Evolutionary conservation across 331 rosid genomes (phyloP).

Genomic region (Acacia pycnantha): DNA sequence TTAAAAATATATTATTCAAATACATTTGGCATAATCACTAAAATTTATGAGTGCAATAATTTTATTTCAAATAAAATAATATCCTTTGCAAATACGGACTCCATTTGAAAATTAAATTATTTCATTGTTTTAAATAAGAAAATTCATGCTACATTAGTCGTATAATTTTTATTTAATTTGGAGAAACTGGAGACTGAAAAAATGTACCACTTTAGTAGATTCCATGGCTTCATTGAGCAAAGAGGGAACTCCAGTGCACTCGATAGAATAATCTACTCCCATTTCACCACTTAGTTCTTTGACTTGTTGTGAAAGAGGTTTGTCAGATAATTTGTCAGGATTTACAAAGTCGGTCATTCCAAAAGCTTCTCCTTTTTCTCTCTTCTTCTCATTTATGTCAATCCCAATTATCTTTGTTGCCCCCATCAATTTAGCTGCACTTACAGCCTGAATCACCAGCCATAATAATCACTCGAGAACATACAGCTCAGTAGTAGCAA

Average conservation of each 20-base stretch:
- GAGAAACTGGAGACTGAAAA: too few species aligned
- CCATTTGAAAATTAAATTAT: neutral
- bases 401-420: conserved; percentile 48
- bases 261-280: conserved; percentile 54
- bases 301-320: conserved; percentile 30
- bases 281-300: conserved; percentile 40
- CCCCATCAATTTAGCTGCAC: conserved; percentile 45
- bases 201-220: too few species aligned
- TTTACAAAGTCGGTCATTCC: conserved; percentile 37
- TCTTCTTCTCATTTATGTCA: conserved; percentile 49
- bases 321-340: neutral
- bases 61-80: neutral
- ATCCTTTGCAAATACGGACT: neutral
- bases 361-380: conserved; percentile 34
- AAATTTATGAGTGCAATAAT: neutral
- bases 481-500: neutral
- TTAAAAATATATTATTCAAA: neutral
- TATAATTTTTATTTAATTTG: too few species aligned
- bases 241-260: conserved; percentile 40
- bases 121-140: too few species aligned
- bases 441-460: conserved; percentile 34
- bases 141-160: too few species aligned
- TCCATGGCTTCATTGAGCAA: conserved; percentile 1
- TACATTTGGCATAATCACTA: neutral
- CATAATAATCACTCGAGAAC: neutral